phyloP scores from a whole-genome alignment of 257 asterid species.

The Thymus mandschuricus region DNA sequence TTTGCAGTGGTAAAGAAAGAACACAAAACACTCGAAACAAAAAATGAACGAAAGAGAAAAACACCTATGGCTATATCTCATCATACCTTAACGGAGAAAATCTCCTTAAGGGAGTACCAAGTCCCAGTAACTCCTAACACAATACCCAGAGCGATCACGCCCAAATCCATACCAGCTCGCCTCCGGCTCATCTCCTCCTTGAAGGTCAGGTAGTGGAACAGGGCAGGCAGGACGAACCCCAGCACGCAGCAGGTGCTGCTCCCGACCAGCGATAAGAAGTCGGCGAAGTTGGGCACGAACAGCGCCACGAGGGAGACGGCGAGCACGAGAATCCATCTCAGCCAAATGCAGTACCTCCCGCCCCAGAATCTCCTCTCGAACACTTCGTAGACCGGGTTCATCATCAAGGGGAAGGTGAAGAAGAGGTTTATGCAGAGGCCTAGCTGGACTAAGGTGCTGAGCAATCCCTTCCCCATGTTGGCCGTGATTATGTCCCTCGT shows the following conservation, averaged over 20 bases:
- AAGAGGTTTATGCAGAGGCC: constrained; percentile 74
- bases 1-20: constrained; percentile 19
- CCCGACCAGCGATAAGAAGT: constrained; percentile 84
- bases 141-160: constrained; percentile 48
- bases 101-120: constrained; percentile 61
- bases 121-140: constrained; percentile 62
- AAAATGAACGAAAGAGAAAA: background rate
- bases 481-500: constrained; percentile 83
- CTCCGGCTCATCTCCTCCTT: constrained; percentile 58
- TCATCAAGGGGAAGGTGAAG: constrained; percentile 80
- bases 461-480: constrained; percentile 70
- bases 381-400: constrained; percentile 91
- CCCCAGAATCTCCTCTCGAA: constrained; percentile 82
- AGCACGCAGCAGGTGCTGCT: constrained; percentile 86
- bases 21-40: background rate
- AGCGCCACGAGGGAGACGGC: constrained; percentile 62
- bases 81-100: constrained; percentile 61
- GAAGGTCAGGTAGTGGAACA: constrained; percentile 67
- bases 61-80: background rate
- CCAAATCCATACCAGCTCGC: constrained; percentile 44
- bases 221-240: constrained; percentile 77
- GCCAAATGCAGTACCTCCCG: constrained; percentile 76
- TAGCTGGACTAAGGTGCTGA: constrained; percentile 69
- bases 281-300: constrained; percentile 80
- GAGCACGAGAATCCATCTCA: constrained; percentile 71